Base-by-base conservation (phyloP, 2,329 filamentous ascomycete genomes). In the Aspergillus melleus region DNA sequence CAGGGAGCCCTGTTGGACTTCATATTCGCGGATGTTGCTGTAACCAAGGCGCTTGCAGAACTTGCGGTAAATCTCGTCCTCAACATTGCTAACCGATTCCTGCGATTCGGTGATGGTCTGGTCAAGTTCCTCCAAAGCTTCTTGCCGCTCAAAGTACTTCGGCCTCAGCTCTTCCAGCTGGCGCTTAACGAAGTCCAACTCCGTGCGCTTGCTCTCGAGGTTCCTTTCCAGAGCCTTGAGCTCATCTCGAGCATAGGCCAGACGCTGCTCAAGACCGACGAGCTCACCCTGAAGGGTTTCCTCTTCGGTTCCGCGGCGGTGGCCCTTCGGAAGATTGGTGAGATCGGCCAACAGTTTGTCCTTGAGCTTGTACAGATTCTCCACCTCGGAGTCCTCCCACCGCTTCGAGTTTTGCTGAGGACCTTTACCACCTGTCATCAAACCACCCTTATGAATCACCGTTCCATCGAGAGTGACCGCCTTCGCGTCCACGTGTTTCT, bases 391-490 rank as follows among this genome's bases (percentile, higher is more conserved):
- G 68, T 97, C 93, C 69, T 96, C 93, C 77, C 96, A 98, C 55
- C 90, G 86, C 59, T 92, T 89, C 64, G 92, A 90, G 60, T 86
- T 86, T 57, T 88, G 87, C 73, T 90, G 91, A 51, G 88, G 88
- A 30, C 92, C 89, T 62, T 92, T 90, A 66, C 95, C 95, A 82
- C 95, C 95, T 52, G 95, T 98, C 90, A 99, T 98, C 55, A 96
- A 84, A 71, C 95, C 95, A 50, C 91, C 92, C 74, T 98, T 98
- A 80, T 96, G 92, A 64, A 99, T 97, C 61, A 99, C 90, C 57
- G 90, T 94, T n/a, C 95, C 95, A 71, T 98, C 93, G 12, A 98
- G 77, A 0, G 93, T 96, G 12, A 99, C 94, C 5, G 94, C 93
- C 76, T 98, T 98, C 55, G 96, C 93, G 60, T 93, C 90, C 32